These are phyloP conservation scores for Pseudocercospora eumusae DNA, from an alignment of 2,329 filamentous ascomycete species.

Conservation along the genomic window DNA sequence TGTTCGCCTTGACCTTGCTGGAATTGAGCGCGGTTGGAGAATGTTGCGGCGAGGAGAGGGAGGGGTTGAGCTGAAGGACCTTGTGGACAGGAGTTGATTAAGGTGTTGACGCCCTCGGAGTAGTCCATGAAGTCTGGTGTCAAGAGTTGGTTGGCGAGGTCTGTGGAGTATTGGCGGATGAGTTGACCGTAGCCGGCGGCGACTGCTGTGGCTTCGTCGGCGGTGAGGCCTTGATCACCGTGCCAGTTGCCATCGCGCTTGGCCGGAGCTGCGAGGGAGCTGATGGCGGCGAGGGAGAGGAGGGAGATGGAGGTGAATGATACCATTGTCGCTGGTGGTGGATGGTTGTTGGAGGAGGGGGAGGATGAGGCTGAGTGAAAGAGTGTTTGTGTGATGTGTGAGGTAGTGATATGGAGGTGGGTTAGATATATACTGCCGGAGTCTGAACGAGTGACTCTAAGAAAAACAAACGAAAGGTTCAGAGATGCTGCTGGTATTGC, in stretches of 20 bases:
- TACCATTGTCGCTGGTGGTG: constrained; percentile 10
- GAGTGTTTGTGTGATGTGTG: background rate
- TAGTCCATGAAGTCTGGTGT: constrained; percentile 37
- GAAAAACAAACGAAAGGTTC: constrained; percentile 16
- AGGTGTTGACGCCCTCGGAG: constrained; percentile 38
- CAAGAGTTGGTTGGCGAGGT: constrained; percentile 31
- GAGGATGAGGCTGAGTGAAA: constrained; percentile 5
- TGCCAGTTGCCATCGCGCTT: constrained; percentile 7
- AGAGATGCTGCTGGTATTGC: constrained; percentile 9
- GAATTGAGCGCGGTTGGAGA: constrained; percentile 33
- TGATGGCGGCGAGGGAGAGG: constrained; percentile 13
- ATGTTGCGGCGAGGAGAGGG: constrained; percentile 33
- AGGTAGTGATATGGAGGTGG: background rate
- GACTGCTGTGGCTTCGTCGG: constrained; percentile 31
- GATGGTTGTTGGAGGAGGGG: constrained; percentile 4
- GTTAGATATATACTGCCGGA: constrained; percentile 13
- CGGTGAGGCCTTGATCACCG: constrained; percentile 28
- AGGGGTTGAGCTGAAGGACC: constrained; percentile 29
- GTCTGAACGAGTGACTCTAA: constrained; percentile 18
- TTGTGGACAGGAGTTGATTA: constrained; percentile 39
- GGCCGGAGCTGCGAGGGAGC: constrained; percentile 15
- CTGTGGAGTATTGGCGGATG: constrained; percentile 34
- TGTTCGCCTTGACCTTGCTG: constrained; percentile 37
- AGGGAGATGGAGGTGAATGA: constrained; percentile 7
- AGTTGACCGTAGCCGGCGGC: constrained; percentile 36